Evolutionary conservation across 192 early-diverging fungal genomes (phyloP).

Genomic region (Backusella circina): DNA sequence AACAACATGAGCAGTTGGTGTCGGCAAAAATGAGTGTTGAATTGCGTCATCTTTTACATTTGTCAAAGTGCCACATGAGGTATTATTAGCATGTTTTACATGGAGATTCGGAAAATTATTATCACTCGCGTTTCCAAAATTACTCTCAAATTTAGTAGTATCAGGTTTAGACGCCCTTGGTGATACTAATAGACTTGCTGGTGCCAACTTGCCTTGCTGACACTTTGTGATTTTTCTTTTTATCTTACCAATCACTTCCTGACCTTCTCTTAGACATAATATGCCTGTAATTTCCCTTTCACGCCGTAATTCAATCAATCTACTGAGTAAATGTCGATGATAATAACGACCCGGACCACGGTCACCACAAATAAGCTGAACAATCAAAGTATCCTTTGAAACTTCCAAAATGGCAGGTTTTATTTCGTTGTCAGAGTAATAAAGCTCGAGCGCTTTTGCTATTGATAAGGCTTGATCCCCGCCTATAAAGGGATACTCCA

Average conservation of each 20-base stretch:
- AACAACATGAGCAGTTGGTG: not conserved
- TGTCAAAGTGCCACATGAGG: not conserved
- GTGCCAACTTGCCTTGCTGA: slow-evolving; percentile 4
- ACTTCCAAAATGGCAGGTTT: slow-evolving; percentile 31
- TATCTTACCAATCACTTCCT: slow-evolving; percentile 9
- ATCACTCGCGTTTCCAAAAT: not conserved
- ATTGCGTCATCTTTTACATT: not conserved
- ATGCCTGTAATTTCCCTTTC: slow-evolving; percentile 19
- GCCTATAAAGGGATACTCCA: slow-evolving; percentile 28
- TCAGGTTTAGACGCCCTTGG: not conserved
- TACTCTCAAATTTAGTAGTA: not conserved
- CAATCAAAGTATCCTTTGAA: slow-evolving; percentile 9
- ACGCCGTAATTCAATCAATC: slow-evolving; percentile 12
- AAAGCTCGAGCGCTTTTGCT: slow-evolving; percentile 16
- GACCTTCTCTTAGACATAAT: slow-evolving; percentile 1
- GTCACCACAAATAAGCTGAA: slow-evolving; percentile 22
- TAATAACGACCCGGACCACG: slow-evolving; percentile 24
- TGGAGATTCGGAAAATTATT: not conserved
- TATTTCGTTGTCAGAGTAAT: slow-evolving; percentile 22
- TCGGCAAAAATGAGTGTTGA: not conserved
- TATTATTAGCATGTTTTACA: not conserved
- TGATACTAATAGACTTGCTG: not conserved
- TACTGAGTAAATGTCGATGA: slow-evolving; percentile 12
- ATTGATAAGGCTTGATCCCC: slow-evolving; percentile 20
- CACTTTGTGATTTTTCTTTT: slow-evolving; percentile 28